Conservation (phyloP, 176 grass and related monocot species). For the Chrysopogon serrulatus region DNA sequence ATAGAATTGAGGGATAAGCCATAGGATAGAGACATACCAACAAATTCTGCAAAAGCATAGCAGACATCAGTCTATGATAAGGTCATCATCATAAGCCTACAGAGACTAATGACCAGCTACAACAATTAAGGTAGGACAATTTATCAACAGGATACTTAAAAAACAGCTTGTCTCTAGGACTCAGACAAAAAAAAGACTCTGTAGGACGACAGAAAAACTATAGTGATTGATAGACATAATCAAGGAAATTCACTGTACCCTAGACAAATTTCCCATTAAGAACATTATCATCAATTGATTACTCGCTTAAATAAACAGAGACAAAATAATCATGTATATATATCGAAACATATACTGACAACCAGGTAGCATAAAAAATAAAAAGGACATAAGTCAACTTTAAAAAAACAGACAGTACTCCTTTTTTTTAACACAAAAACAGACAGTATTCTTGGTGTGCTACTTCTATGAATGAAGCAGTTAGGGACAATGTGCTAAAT, state of each 20-base stretch:
- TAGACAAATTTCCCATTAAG: background rate
- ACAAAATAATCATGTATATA: background rate
- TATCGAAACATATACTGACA: background rate
- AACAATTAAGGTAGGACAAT: background rate
- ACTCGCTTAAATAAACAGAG: background rate
- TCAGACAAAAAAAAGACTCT: background rate
- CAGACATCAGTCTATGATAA: background rate
- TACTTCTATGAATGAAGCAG: background rate
- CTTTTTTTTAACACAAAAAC: no score
- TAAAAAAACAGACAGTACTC: background rate
- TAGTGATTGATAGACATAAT: background rate
- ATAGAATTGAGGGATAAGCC: slow-evolving; percentile 82
- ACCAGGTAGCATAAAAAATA: background rate
- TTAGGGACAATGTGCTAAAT: background rate
- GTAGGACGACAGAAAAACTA: background rate
- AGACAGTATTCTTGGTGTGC: background rate
- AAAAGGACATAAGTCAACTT: background rate
- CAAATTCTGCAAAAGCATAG: slow-evolving; percentile 62
- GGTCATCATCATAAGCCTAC: background rate
- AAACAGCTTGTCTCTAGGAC: background rate
- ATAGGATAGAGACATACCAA: slow-evolving; percentile 92
- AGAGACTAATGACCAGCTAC: background rate
- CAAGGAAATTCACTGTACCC: background rate
- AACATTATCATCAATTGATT: background rate
- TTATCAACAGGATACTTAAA: background rate